phyloP scores from a whole-genome alignment of 148 eudicot genomes.

The Rhododendron molle region DNA sequence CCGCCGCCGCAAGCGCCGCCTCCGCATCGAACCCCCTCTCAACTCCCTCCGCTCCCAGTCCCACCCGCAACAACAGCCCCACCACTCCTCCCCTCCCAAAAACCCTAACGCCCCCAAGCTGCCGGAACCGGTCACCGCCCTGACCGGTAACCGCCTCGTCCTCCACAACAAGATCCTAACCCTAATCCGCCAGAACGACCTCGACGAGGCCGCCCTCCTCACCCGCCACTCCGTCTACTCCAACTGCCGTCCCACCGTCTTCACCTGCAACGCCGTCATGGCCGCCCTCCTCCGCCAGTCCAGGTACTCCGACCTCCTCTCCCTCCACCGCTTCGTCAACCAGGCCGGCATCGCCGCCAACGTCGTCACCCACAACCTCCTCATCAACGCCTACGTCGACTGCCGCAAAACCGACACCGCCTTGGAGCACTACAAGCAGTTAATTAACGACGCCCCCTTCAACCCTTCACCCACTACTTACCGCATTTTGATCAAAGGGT shows the following conservation, averaged over 20 bases:
- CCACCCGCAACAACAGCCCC: conserved; percentile 24
- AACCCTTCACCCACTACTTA: conserved; percentile 69
- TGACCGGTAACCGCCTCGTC: conserved; percentile 70
- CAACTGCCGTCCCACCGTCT: conserved; percentile 79
- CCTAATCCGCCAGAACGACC: conserved; percentile 73
- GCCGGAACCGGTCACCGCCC: conserved; percentile 62
- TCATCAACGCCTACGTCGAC: conserved; percentile 65
- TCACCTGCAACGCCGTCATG: conserved; percentile 84
- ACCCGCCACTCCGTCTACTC: conserved; percentile 92
- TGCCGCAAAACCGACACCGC: conserved; percentile 76
- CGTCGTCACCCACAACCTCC: conserved; percentile 62
- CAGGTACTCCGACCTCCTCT: conserved; percentile 63
- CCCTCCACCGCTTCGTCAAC: conserved; percentile 79
- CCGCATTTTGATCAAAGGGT: conserved; percentile 61
- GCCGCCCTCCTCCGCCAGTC: conserved; percentile 63
- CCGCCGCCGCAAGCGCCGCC: conserved; percentile 80
- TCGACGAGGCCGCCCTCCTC: conserved; percentile 79
- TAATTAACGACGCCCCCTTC: conserved; percentile 76
- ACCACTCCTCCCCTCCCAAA: conserved; percentile 7
- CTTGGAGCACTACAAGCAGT: conserved; percentile 69
- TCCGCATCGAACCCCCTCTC: conserved; percentile 81
- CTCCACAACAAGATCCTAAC: conserved; percentile 74
- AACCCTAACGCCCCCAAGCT: conserved; percentile 73
- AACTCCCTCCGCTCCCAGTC: conserved; percentile 37
- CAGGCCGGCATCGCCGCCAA: conserved; percentile 85